A percentile compares a stretch with the other conserved stretches of the same genome.
These are phyloP conservation scores for Manihot esculenta DNA, from an alignment of 441 rosid genomes.

Conservation along the genomic window DNA sequence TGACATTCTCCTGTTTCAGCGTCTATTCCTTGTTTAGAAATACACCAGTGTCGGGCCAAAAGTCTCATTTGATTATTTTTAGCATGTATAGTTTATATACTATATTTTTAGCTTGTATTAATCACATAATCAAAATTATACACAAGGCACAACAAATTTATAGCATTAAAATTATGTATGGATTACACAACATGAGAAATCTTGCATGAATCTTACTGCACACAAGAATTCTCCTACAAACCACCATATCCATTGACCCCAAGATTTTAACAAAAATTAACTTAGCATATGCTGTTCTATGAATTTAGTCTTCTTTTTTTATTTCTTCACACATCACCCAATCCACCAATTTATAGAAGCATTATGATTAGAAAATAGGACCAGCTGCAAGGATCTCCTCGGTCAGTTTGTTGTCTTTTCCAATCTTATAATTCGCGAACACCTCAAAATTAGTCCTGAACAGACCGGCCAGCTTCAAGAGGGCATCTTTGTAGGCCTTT, in stretches of 20 bases:
- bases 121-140: too few relatives aligned
- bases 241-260: neutral
- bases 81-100: too few relatives aligned
- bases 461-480: slow-evolving; percentile 70
- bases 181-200: neutral
- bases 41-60: too few relatives aligned
- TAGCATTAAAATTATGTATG: neutral
- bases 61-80: too few relatives aligned
- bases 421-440: slow-evolving; percentile 67
- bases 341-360: neutral
- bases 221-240: neutral
- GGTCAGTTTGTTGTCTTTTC: slow-evolving; percentile 58
- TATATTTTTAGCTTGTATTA: too few relatives aligned
- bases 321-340: neutral
- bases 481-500: slow-evolving; percentile 63
- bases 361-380: slow-evolving; percentile 44
- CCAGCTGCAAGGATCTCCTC: slow-evolving; percentile 84
- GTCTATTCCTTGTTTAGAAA: too few relatives aligned
- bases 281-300: too few relatives aligned
- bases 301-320: too few relatives aligned
- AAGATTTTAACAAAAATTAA: neutral
- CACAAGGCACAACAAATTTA: neutral
- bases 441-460: slow-evolving; percentile 77
- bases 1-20: too few relatives aligned
- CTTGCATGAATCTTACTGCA: too few relatives aligned